Conservation (phyloP, 371 early-diverging fungal genomes). For the Entomophthora muscae region DNA sequence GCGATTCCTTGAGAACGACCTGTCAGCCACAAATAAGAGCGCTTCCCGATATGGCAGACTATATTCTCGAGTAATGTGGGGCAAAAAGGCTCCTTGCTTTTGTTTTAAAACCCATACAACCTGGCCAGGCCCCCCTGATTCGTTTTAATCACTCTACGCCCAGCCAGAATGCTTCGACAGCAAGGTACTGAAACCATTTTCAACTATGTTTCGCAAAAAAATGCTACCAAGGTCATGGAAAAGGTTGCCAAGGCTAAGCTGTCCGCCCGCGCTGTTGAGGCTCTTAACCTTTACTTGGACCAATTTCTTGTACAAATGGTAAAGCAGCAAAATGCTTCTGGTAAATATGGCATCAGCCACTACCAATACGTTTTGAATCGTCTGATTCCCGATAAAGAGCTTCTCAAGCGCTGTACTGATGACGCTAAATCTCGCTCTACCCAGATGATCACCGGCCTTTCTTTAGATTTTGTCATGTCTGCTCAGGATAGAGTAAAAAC, state of each 20-base stretch:
- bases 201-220: background rate
- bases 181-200: background rate
- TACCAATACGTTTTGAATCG: background rate
- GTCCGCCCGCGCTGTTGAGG: background rate
- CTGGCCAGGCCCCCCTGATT: too few relatives aligned
- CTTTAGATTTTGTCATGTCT: constrained; percentile 1
- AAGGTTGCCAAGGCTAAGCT: background rate
- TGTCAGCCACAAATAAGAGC: too few relatives aligned
- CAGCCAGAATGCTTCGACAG: background rate
- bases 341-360: background rate
- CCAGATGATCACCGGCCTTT: background rate
- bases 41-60: too few relatives aligned
- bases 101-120: too few relatives aligned
- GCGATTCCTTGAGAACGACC: too few relatives aligned
- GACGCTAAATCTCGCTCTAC: background rate
- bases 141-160: too few relatives aligned
- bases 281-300: constrained; percentile 1
- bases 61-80: too few relatives aligned
- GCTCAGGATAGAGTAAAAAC: background rate
- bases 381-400: constrained; percentile 1
- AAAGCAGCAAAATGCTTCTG: background rate
- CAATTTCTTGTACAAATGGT: background rate
- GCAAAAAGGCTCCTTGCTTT: too few relatives aligned
- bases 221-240: background rate
- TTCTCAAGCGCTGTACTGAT: background rate